Base-by-base conservation (phyloP, 2,329 filamentous ascomycete genomes). In the Stachybotrys elegans region DNA sequence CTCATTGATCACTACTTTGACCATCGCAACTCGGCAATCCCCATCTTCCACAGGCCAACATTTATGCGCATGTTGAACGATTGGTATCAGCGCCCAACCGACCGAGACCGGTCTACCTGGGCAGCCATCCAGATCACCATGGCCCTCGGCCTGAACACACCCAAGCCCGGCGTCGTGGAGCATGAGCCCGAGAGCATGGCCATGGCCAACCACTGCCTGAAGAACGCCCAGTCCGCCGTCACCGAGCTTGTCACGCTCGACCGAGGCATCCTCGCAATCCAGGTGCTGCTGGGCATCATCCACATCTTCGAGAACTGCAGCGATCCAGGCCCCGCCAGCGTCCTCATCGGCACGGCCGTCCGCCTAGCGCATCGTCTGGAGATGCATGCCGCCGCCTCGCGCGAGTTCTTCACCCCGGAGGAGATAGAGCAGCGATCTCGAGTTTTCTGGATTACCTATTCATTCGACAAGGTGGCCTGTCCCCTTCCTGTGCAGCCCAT, bases 371-470 rank as follows among this genome's bases (percentile, higher is more conserved):
- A 70, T 46, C 53, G 58, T 0, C 40, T 70, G 22, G 54, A 56
- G 3, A 43, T 71, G 6, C 65, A 71, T 22, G 55, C 61, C 1
- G 57, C 59, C 16, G 46, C 56, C 2, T 47, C 56, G 0, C 44
- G 52, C 1, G 45, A 52, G 11, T 43, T 45, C 0, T 61, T 60
- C 12, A 41, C 61, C 0, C 49, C 57, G 0, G 58, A 60, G 0
- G 58, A 67, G 4, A 56, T 55, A 2, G 54, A 58, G n/a, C 64
- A 69, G 22, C 52, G 67, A 21, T 55, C 55, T 3, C 55, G 66
- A 0, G 55, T 70, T 2, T 71, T 71, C 35, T 71, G 67, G 68
- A 58, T 69, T 7, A 62, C 64, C 3, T 71, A 70, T 29, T 52
- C 51, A 4, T 50, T 70, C 5, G 68, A 71, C 43, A 70, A 69